Evolutionary conservation across 371 early-diverging fungal species (phyloP), one percentile per base, ranked within the genome.

Genomic region (Funneliformis caledonium): DNA sequence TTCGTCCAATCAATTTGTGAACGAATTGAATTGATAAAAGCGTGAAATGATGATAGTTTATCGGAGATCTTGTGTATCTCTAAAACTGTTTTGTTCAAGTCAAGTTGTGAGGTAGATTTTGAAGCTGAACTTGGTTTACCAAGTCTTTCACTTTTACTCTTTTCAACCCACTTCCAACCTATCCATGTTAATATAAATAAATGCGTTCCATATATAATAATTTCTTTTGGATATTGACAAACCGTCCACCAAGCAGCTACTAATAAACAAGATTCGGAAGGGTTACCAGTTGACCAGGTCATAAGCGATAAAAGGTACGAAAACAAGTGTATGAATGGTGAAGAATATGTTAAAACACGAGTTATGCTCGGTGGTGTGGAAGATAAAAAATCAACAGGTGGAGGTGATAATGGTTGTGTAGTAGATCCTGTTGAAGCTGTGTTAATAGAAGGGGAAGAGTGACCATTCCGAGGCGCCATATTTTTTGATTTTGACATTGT

Each of bases 231-330:
- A 31, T 82, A 85, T 48, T 85, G 82, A 37, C 86, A 86, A 56
- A 85, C 45, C 31, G 83, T 81, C 86, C 86, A 86, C 86, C 86
- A 86, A 48, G 82, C 81, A 47, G 85, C 84, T 70, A 86, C 80
- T 12, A 86, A 67, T 43, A 86, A 78, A 26, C 85, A 84, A 75
- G 85, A 85, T 80, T 85, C 85, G 60, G 83, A 81, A 4, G 85
- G 82, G 45, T 83, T 85, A 74, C 78, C 81, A 4, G 86, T 82
- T 9, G 84, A 78, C 86, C 86, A 86, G 1, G 86, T 85, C 22
- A 85, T 26, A 42, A 86, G 82, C 26, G 83, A 83, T 31, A 86
- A 73, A 47, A 86, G 62, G 2, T 82, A 79, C 52, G 84, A 84
- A 50, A 84, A 61, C 47, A 67, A 72, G 78, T 83, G 85, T 75